Evolutionary conservation across 2,329 filamentous ascomycete species (phyloP), one percentile per base, ranked within the genome.

Genomic region (Ophiocordyceps sinensis): DNA sequence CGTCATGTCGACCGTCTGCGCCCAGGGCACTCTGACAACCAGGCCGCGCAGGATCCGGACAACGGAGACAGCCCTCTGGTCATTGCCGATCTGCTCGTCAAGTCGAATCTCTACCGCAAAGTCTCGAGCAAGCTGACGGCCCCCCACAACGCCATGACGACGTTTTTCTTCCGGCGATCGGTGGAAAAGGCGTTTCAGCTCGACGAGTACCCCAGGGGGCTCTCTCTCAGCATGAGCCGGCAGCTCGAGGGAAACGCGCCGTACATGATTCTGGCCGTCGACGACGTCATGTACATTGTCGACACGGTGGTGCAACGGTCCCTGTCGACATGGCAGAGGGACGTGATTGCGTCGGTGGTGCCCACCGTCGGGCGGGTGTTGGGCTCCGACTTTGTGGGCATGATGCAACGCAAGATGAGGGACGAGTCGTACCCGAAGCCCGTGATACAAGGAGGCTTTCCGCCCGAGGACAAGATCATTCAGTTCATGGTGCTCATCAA

Each of bases 241-340:
- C 70, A 81, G 4, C 68, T 94, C 36, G 77, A 82, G 40, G 75
- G 79, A 43, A 86, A 87, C 51, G 75, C 86, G 3, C 91, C 91
- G 1, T 93, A 85, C 55, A 94, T 98, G 52, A 89, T 91, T 36
- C 87, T 88, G 2, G 88, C 89, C 0, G 88, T 98, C 9, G 91
- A 98, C 65, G 91, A 95, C 63, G 87, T 96, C 54, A 96, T 98
- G 89, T 98, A 96, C 62, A 95, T 98, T 51, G 85, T 94, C 56
- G 94, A 93, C 56, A 82, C 89, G 39, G 83, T 96, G 29, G 70
- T 96, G 8, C 82, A 93, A 48, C 81, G 89, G 48, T 84, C 86
- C 0, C 68, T 96, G 19, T 82, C 85, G 1, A 96, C 93, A 1
- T 85, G 84, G 2, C 88, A 95, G 56, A 71, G 79, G 49, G 72